A percentile compares a stretch with the other conserved stretches of the same genome.
phyloP scores from a whole-genome alignment of 2,329 filamentous ascomycete genomes.

The Sarocladium oryzae region DNA sequence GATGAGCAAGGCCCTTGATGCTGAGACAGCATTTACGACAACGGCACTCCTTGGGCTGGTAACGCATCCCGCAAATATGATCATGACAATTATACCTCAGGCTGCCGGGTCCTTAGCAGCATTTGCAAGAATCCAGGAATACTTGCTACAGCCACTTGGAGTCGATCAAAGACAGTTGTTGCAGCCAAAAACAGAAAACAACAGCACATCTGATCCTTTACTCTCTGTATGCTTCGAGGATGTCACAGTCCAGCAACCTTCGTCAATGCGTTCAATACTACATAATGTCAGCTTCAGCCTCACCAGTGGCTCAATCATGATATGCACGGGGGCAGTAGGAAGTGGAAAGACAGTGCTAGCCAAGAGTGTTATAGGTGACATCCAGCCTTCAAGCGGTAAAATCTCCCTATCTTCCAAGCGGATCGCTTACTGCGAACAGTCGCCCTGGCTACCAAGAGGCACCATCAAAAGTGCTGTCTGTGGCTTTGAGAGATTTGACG shows the following conservation, averaged over 20 bases:
- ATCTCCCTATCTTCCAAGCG: slow-evolving; percentile 8
- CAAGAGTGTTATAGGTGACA: slow-evolving; percentile 16
- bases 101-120: slow-evolving; percentile 24
- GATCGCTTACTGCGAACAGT: slow-evolving; percentile 16
- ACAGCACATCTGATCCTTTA: neutral
- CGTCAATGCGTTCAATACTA: neutral
- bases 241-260: neutral
- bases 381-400: slow-evolving; percentile 6
- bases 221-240: neutral
- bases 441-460: slow-evolving; percentile 16
- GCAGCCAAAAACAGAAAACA: slow-evolving; percentile 16
- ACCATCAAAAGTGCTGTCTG: slow-evolving; percentile 16
- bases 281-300: slow-evolving; percentile 7
- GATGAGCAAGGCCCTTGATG: slow-evolving; percentile 20
- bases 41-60: slow-evolving; percentile 31
- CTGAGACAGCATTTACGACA: slow-evolving; percentile 33
- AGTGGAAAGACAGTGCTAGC: slow-evolving; percentile 22
- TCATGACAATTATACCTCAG: slow-evolving; percentile 33
- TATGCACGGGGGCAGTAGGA: slow-evolving; percentile 21
- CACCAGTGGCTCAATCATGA: slow-evolving; percentile 16
- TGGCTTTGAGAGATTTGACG: slow-evolving; percentile 12
- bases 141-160: slow-evolving; percentile 19
- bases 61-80: slow-evolving; percentile 36
- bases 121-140: slow-evolving; percentile 32
- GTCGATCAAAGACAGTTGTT: slow-evolving; percentile 10